Evolutionary conservation across 2,329 filamentous ascomycete species (phyloP), one percentile per base, ranked within the genome.

Genomic region (Cyanodermella asteris): DNA sequence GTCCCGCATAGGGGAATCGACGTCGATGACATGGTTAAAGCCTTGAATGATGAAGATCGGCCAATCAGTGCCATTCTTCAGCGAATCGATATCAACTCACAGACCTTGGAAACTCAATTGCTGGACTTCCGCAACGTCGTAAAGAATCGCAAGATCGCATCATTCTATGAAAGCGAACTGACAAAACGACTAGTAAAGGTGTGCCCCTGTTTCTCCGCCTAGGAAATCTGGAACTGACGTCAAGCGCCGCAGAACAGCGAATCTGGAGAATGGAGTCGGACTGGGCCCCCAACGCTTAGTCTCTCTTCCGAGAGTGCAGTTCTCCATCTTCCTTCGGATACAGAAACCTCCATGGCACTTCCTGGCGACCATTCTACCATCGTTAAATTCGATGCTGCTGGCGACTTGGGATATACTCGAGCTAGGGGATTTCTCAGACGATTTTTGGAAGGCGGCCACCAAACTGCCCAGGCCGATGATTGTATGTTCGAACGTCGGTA

Each of bases 281-380:
- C n/a, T n/a, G n/a, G n/a, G n/a, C n/a, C 14, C 46, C 50, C 23
- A 47, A 43, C 37, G 42, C 42, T 4, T 49, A 50, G 41, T 49
- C 44, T 22, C 40, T 42, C 3, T 51, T 50, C 18, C n/a, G n/a
- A n/a, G n/a, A 21, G 31, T 5, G 34, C 38, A 3, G 21, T 25
- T 2, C 23, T 41, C 2, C 43, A 51, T 23, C 15, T n/a, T n/a
- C n/a, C n/a, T n/a, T 29, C 3, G 42, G 49, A 24, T 51, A 45
- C 24, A 22, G 22, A 3, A 49, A 49, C 25, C 40, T 49, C 7
- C 30, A 28, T 7, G 32, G 31, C 10, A 36, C 38, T 8, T n/a
- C n/a, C n/a, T n/a, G n/a, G n/a, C n/a, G n/a, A n/a, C n/a, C n/a
- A n/a, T n/a, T 17, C 31, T 17, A 18, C 23, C 7, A n/a, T 17